Conservation (phyloP, 1,139 yeast genomes). For the Magnusiomyces sp. region DNA sequence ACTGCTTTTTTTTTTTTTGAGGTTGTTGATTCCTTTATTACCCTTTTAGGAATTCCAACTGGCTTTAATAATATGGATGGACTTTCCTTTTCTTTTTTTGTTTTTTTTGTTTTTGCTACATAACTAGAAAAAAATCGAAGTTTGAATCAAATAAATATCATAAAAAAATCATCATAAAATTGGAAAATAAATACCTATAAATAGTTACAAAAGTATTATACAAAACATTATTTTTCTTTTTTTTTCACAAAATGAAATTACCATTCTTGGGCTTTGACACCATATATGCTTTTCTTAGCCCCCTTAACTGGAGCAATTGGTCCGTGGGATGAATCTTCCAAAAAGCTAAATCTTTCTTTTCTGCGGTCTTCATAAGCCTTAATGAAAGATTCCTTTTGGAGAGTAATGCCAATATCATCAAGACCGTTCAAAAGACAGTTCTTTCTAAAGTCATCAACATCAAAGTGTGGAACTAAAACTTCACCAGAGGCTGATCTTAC, state of each 20-base stretch:
- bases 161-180: neutral
- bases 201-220: neutral
- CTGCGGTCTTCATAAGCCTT: constrained; percentile 65
- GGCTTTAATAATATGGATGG: neutral
- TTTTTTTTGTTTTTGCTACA: too few relatives aligned
- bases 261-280: constrained; percentile 76
- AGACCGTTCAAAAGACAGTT: constrained; percentile 90
- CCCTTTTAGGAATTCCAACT: too few relatives aligned
- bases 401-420: constrained; percentile 92
- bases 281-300: constrained; percentile 59
- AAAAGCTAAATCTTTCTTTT: constrained; percentile 74
- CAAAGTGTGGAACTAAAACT: constrained; percentile 72
- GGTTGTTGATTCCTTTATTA: neutral
- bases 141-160: too few relatives aligned
- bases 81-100: too few relatives aligned
- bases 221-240: neutral
- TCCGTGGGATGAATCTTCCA: constrained; percentile 68
- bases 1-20: neutral
- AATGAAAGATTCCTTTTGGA: constrained; percentile 79
- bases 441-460: constrained; percentile 84
- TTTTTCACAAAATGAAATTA: constrained; percentile 25
- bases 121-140: too few relatives aligned
- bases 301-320: constrained; percentile 57
- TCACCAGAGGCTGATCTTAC: constrained; percentile 65
- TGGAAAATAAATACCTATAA: neutral